phyloP scores from a whole-genome alignment of 345 rosid genomes.

The Ailanthus altissimus region DNA sequence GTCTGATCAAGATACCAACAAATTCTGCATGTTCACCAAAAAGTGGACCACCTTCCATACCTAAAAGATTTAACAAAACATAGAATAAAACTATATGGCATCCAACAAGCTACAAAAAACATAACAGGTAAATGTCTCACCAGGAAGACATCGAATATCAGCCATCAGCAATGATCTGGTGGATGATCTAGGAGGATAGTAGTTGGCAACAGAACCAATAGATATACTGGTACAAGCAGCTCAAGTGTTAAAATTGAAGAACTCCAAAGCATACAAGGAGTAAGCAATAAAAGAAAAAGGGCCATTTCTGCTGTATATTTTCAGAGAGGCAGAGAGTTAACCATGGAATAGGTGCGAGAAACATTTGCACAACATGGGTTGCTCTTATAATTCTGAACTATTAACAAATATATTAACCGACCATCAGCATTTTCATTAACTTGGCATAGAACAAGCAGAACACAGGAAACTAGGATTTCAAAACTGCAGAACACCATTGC shows the following conservation, averaged over 20 bases:
- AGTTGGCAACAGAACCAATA: slow-evolving; percentile 77
- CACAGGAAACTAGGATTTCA: neutral
- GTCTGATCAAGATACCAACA: slow-evolving; percentile 77
- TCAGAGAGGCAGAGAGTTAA: neutral
- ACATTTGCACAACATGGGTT: neutral
- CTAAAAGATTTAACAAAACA: slow-evolving; percentile 40
- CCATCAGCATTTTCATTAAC: neutral
- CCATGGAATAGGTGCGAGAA: slow-evolving; percentile 7
- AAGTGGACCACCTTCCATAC: slow-evolving; percentile 91
- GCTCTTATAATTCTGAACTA: neutral
- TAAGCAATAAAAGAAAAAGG: slow-evolving; percentile 14
- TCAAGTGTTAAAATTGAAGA: slow-evolving; percentile 20
- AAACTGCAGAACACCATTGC: slow-evolving; percentile 5
- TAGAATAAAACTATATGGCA: slow-evolving; percentile 23
- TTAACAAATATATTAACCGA: neutral
- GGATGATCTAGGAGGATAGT: slow-evolving; percentile 64
- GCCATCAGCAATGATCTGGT: slow-evolving; percentile 74
- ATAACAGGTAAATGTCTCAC: slow-evolving; percentile 44
- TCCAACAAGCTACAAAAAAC: slow-evolving; percentile 22
- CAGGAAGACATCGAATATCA: slow-evolving; percentile 94
- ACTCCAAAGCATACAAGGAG: slow-evolving; percentile 5
- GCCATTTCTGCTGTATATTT: neutral
- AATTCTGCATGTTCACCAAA: slow-evolving; percentile 56
- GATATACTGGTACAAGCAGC: slow-evolving; percentile 61
- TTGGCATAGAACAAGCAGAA: neutral